Base-by-base conservation (phyloP, 2,329 filamentous ascomycete genomes). In the Cladophialophora psammophila region DNA sequence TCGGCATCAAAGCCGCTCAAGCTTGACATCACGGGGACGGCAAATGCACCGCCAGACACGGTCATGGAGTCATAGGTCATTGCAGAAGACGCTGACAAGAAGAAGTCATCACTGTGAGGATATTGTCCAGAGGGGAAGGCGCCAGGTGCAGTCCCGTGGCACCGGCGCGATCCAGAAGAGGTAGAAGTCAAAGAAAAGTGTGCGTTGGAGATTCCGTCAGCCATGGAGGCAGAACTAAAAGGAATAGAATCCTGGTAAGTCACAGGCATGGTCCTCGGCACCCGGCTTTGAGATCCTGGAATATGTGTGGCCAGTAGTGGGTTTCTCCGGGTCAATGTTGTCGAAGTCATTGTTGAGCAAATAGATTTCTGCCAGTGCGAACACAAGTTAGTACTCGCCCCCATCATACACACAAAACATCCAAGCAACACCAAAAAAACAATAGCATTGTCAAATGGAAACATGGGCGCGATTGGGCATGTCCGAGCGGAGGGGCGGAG, bases 111-210 rank as follows among this genome's bases (percentile, higher is more conserved):
- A 64, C 26, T 54, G 57, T 59, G 63, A n/a, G 62, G 53, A 40
- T 66, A 70, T 38, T 50, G 62, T 50, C 63, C 56, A 26, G 60
- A 55, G 5, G 63, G 62, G 10, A 62, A 18, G n/a, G n/a, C n/a
- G 45, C 36, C 50, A 35, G 56, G 18, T 32, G 52, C 45, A 26
- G 56, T 56, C 38, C 65, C 56, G 45, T 60, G 36, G 42, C 61
- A 55, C 18, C 63, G 63, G 42, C 66, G 66, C 34, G 66, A 60
- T 48, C 36, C 66, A 53, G 36, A 53, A 15, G 60, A 61, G 40
- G 64, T 50, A 64, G 70, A 71, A 31, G 56, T 59, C 60, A 69
- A 65, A 53, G 65, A 59, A 65, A 66, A 72, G 42, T 71, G 64
- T 26, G 68, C 42, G 50, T 66, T 64, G 60, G 60, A 26, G 35